Evolutionary conservation across 306 rosid species (phyloP).

Genomic region (Canavalia ensiformis): DNA sequence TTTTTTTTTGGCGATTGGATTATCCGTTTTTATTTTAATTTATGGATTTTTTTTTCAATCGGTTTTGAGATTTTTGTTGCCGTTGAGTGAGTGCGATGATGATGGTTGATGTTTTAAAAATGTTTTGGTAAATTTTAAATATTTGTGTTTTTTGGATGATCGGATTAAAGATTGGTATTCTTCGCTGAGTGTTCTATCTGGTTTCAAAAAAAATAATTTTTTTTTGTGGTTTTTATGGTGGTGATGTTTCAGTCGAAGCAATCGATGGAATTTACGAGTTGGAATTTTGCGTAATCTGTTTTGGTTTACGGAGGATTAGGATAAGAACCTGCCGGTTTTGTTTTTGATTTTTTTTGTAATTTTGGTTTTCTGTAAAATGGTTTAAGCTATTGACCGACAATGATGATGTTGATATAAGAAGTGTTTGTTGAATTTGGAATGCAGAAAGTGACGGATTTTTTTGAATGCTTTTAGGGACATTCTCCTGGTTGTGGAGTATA

Average conservation of each 20-base stretch:
- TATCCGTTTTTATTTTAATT: background rate
- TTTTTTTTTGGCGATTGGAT: background rate
- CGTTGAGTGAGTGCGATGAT: constrained; percentile 36
- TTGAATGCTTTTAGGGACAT: constrained; percentile 51
- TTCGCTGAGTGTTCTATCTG: constrained; percentile 25
- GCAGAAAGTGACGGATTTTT: constrained; percentile 43
- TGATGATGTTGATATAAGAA: constrained; percentile 10
- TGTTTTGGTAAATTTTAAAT: background rate
- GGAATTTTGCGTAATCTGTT: constrained; percentile 40
- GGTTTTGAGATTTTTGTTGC: constrained; percentile 27
- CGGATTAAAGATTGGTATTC: constrained; percentile 49
- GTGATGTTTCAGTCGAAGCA: constrained; percentile 23
- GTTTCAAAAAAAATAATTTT: background rate
- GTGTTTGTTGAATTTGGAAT: constrained; percentile 40
- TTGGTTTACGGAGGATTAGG: constrained; percentile 40
- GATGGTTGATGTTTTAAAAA: background rate
- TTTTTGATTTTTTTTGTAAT: constrained; percentile 7
- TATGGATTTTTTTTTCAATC: constrained; percentile 10
- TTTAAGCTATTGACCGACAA: constrained; percentile 40
- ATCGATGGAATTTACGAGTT: constrained; percentile 42
- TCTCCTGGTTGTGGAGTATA: constrained; percentile 52
- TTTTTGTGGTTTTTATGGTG: background rate
- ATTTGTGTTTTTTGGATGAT: constrained; percentile 49
- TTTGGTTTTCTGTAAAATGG: constrained; percentile 1
- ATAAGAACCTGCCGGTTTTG: constrained; percentile 2